Conservation (phyloP, 257 asterid genomes). For the Jacaranda copaia region DNA sequence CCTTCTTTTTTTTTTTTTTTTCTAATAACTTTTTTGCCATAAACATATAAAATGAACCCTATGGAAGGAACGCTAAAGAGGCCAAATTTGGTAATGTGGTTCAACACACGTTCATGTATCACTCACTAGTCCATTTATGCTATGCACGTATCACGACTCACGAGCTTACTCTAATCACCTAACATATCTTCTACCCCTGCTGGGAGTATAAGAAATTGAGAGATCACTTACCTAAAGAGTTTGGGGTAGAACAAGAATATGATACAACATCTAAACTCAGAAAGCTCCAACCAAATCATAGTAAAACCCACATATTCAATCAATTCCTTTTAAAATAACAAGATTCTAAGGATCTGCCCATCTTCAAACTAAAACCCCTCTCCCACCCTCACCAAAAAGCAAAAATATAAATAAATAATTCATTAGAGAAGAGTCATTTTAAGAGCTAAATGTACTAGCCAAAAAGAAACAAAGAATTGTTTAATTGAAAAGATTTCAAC, state of each 20-base stretch:
- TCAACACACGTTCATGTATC: too few relatives aligned
- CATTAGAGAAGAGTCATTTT: slow-evolving; percentile 4
- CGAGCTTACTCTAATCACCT: not conserved
- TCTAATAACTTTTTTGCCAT: not conserved
- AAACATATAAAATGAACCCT: slow-evolving; percentile 25
- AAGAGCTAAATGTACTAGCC: not conserved
- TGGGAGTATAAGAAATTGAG: not conserved
- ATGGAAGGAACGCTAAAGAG: not conserved
- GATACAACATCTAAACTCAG: not conserved
- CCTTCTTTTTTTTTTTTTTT: not conserved
- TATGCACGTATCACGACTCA: not conserved
- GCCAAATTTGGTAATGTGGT: not conserved
- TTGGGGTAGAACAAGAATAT: slow-evolving; percentile 1
- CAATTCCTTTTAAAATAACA: slow-evolving; percentile 17
- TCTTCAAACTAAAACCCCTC: not conserved
- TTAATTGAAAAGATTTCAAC: slow-evolving; percentile 9
- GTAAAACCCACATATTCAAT: slow-evolving; percentile 10
- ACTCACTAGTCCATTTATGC: not conserved
- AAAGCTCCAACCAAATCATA: slow-evolving; percentile 1
- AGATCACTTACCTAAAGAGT: not conserved
- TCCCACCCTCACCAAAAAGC: not conserved
- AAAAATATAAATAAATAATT: not conserved
- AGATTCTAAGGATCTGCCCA: slow-evolving; percentile 10
- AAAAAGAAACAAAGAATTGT: slow-evolving; percentile 1
- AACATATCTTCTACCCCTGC: not conserved